Evolutionary conservation across 352 stramenopile species (phyloP).

Genomic region (Phytophthora pluvialis): DNA sequence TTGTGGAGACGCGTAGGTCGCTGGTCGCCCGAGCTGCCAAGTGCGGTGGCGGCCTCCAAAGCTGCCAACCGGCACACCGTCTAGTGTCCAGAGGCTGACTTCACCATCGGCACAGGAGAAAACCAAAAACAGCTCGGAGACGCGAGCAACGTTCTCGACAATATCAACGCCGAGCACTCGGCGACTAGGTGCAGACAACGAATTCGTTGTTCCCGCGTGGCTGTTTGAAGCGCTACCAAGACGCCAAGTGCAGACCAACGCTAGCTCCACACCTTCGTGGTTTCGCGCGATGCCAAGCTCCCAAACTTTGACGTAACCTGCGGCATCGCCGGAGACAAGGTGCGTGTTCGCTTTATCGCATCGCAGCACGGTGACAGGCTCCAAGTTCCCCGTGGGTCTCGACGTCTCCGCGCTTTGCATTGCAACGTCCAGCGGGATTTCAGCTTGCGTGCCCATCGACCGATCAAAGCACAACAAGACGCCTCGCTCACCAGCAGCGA

Average conservation of each 20-base stretch:
- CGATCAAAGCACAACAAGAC: slow-evolving; percentile 74
- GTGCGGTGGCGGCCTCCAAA: slow-evolving; percentile 64
- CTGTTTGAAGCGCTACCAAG: slow-evolving; percentile 20
- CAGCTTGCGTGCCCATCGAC: slow-evolving; percentile 61
- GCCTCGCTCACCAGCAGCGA: slow-evolving; percentile 68
- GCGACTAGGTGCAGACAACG: slow-evolving; percentile 19
- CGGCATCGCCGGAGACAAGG: slow-evolving; percentile 61
- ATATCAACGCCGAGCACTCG: slow-evolving; percentile 65
- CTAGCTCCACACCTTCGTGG: slow-evolving; percentile 66
- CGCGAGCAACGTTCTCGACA: slow-evolving; percentile 61
- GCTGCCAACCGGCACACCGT: slow-evolving; percentile 67
- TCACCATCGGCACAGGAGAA: slow-evolving; percentile 69
- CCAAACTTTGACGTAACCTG: slow-evolving; percentile 71
- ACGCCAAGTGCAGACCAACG: slow-evolving; percentile 65
- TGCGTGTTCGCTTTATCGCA: slow-evolving; percentile 70
- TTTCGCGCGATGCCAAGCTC: slow-evolving; percentile 58
- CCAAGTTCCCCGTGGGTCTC: slow-evolving; percentile 27
- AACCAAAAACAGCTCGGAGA: slow-evolving; percentile 66
- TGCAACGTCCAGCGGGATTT: slow-evolving; percentile 45
- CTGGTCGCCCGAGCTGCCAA: slow-evolving; percentile 67
- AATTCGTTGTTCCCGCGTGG: slow-evolving; percentile 5
- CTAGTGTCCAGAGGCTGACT: slow-evolving; percentile 77
- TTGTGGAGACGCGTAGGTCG: slow-evolving; percentile 47
- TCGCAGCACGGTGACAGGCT: slow-evolving; percentile 56
- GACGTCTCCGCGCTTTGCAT: slow-evolving; percentile 8